Evolutionary conservation across 2,329 filamentous ascomycete genomes (phyloP).

Genomic region (Neopestalotiopsis clavispora): DNA sequence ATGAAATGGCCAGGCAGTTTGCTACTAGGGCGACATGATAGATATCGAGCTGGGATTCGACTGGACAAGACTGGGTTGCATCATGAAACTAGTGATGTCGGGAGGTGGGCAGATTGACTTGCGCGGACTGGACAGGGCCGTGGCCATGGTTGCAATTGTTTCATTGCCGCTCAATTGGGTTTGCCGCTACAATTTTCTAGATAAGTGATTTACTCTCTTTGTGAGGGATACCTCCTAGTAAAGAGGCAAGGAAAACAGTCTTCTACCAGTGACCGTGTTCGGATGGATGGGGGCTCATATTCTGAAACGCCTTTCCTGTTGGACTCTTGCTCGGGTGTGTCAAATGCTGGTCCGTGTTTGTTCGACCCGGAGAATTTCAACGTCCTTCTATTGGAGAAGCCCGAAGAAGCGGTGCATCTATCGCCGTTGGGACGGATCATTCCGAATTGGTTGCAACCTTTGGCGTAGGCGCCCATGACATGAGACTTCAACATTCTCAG

Average conservation of each 20-base stretch:
- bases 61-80: not conserved
- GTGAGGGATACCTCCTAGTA: not conserved
- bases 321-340: slow-evolving; percentile 8
- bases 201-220: too few relatives aligned
- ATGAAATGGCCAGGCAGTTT: not conserved
- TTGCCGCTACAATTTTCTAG: not conserved
- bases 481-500: slow-evolving; percentile 1
- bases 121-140: not conserved
- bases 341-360: slow-evolving; percentile 14
- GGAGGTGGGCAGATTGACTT: slow-evolving; percentile 5
- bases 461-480: not conserved
- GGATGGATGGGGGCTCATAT: not conserved
- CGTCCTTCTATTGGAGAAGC: not conserved
- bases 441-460: not conserved
- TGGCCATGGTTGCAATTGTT: slow-evolving; percentile 1
- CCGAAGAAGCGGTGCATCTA: not conserved
- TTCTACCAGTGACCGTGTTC: not conserved
- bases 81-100: slow-evolving; percentile 12
- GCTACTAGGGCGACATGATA: not conserved
- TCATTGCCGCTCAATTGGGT: not conserved
- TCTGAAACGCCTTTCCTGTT: slow-evolving; percentile 12
- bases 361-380: slow-evolving; percentile 12
- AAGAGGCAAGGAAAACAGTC: not conserved
- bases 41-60: not conserved
- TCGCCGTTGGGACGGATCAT: slow-evolving; percentile 3